phyloP scores from a whole-genome alignment of 2,329 filamentous ascomycete genomes.

The Diplodia sapinea region DNA sequence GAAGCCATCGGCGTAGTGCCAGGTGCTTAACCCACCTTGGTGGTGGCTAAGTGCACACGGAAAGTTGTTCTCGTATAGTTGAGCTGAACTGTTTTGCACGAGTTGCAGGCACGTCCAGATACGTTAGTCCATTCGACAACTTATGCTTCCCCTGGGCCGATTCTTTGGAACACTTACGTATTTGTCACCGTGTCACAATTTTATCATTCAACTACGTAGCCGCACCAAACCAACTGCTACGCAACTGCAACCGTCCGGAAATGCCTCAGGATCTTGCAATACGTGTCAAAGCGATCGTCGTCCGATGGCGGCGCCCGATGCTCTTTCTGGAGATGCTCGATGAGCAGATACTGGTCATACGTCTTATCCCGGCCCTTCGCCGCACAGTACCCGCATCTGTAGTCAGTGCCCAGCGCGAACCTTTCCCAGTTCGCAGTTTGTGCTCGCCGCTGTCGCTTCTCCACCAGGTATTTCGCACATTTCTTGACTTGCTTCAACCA shows the following conservation, averaged over 20 bases:
- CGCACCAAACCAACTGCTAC: not conserved
- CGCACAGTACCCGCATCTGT: not conserved
- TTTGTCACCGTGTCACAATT: not conserved
- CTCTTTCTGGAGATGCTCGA: not conserved
- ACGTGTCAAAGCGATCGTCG: not conserved
- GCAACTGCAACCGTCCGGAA: not conserved
- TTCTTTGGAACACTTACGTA: too few relatives aligned
- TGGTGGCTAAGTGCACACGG: too few relatives aligned
- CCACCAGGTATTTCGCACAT: not conserved
- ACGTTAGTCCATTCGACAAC: too few relatives aligned
- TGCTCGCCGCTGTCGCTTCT: not conserved
- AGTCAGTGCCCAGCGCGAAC: not conserved
- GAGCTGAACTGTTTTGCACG: too few relatives aligned
- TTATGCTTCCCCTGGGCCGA: too few relatives aligned
- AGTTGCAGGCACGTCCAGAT: too few relatives aligned
- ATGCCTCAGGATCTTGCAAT: conserved; percentile 1
- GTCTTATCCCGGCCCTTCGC: not conserved
- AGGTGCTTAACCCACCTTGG: not conserved
- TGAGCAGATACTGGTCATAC: not conserved
- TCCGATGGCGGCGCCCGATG: not conserved
- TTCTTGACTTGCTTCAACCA: not conserved
- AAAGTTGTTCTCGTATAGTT: too few relatives aligned
- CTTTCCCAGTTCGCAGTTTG: not conserved
- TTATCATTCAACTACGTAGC: not conserved
- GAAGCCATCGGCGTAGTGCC: conserved; percentile 29